Evolutionary conservation across 768 basidiomycete genomes (phyloP).

Genomic region (Hirschioporus abietinus): DNA sequence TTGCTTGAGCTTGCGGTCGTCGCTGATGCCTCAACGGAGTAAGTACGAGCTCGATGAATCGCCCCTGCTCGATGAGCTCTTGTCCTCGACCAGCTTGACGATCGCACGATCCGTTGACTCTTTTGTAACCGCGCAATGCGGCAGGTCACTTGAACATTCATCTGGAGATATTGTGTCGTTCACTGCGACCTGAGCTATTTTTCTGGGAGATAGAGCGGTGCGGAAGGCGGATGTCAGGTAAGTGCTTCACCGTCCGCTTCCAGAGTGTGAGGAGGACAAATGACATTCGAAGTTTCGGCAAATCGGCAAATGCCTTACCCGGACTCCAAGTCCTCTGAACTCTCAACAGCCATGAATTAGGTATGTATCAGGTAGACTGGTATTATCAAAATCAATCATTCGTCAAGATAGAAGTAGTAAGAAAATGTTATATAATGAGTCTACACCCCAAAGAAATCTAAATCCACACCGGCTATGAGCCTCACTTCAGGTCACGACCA

Average conservation of each 20-base stretch:
- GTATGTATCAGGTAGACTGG: no score
- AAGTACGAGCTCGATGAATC: neutral
- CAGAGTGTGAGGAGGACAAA: neutral
- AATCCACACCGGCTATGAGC: neutral
- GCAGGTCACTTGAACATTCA: conserved; percentile 1
- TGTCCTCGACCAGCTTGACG: neutral
- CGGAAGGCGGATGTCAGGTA: neutral
- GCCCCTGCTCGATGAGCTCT: neutral
- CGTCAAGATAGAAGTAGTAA: no score
- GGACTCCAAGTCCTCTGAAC: no score
- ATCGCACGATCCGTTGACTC: neutral
- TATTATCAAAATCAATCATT: no score
- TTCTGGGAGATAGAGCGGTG: neutral
- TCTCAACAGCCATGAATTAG: no score
- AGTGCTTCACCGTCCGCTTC: neutral
- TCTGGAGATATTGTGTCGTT: neutral
- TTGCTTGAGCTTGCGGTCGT: neutral
- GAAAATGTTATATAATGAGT: neutral
- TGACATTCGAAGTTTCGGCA: neutral
- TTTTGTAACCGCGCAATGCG: neutral
- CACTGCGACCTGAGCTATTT: neutral
- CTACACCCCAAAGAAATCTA: neutral
- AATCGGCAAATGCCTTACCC: neutral
- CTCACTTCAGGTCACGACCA: neutral
- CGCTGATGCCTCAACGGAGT: neutral